Base-by-base conservation (phyloP, 805 yeast species). In the Nakazawaea populi region DNA sequence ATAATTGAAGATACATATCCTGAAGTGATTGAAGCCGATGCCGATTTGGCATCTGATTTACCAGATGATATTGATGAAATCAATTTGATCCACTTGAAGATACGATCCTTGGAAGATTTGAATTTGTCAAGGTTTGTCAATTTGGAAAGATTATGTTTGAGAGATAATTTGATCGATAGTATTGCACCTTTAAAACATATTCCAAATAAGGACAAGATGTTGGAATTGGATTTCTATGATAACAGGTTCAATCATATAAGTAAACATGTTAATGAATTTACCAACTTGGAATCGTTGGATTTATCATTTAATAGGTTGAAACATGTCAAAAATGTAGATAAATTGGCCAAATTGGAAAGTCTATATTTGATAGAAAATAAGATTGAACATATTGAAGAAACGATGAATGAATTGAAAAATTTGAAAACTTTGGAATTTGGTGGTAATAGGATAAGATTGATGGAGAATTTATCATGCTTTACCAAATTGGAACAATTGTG, bases 341-440 rank as follows among this genome's bases (percentile, higher is more conserved):
- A 76, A 4, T 70, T 92, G 57, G 71, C 68, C 1, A 72, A 83
- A 5, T 67, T 94, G 57, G 81, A 80, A 56, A 81, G 85, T 54
- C 63, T 94, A 42, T 94, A 82, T 63, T 82, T 94, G 67, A 96
- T 95, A 39, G 97, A 92, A 63, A 94, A 94, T 67, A 86, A 81
- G 60, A 89, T 94, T 49, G 66, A 76, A 12, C 83, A 79, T 52
- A 89, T 94, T 56, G 52, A 49, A 6, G 83, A 82, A 56, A 83
- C 84, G 57, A 57, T 92, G 46, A 80, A 79, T 11, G 72, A 74
- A 1, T 71, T 89, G 52, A 66, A 64, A 1, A 72, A 79, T 18
- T 67, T 94, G 55, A 77, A 69, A 48, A 87, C 85, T 57, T 70
- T 94, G 49, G 99, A 94, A 67, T 73, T 94, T 40, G 99, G 98